Conservation (phyloP, 768 basidiomycete species). For the Kwoniella mangroviensis region DNA sequence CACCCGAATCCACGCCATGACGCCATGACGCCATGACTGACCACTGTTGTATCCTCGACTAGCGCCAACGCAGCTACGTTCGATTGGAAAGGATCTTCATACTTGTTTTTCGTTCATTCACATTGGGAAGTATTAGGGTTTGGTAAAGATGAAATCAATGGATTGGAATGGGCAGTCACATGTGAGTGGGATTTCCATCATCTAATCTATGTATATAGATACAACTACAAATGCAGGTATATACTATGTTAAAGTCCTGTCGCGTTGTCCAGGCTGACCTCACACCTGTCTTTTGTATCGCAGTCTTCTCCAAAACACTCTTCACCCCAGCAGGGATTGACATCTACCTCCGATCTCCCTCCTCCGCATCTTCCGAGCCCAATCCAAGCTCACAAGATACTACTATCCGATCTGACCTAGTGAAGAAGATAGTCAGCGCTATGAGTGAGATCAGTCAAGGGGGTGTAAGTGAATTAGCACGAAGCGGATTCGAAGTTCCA, state of each 20-base stretch:
- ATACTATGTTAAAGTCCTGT: background rate
- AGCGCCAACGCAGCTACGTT: conserved; percentile 53
- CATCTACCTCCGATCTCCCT: conserved; percentile 56
- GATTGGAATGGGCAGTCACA: conserved; percentile 55
- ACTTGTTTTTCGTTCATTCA: conserved; percentile 58
- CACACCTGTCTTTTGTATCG: too few relatives aligned
- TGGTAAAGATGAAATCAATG: conserved; percentile 43
- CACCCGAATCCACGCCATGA: background rate
- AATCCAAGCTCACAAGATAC: conserved; percentile 17
- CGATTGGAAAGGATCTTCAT: conserved; percentile 60
- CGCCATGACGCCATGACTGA: conserved; percentile 2
- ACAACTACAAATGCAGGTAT: too few relatives aligned
- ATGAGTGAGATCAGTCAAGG: conserved; percentile 23
- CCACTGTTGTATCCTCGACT: background rate
- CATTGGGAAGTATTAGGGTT: conserved; percentile 61
- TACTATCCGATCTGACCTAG: conserved; percentile 20
- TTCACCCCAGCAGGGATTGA: conserved; percentile 62
- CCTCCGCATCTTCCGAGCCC: conserved; percentile 10
- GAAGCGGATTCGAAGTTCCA: conserved; percentile 47
- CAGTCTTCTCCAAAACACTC: conserved; percentile 61
- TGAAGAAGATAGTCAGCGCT: conserved; percentile 32
- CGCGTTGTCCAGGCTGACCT: background rate
- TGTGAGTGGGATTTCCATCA: conserved; percentile 43
- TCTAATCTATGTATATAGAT: too few relatives aligned
- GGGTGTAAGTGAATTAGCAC: conserved; percentile 35